Conservation (phyloP, 2,329 filamentous ascomycete genomes). For the Ophiostoma fasciatum region DNA sequence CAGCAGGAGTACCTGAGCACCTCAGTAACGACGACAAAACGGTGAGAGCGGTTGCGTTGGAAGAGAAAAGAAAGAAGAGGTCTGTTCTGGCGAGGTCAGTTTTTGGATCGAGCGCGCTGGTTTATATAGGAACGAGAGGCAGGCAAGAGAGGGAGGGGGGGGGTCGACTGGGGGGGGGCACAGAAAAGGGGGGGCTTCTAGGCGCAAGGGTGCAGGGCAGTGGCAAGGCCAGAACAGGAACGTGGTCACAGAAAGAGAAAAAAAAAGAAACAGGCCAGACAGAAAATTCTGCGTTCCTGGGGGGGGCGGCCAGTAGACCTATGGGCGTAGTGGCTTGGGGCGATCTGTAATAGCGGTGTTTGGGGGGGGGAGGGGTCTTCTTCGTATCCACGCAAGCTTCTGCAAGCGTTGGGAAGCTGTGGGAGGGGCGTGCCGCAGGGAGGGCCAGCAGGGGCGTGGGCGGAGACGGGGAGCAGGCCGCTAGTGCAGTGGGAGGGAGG, state of each 20-base stretch:
- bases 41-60: slow-evolving; percentile 10
- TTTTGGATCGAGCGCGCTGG: not conserved
- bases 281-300: slow-evolving; percentile 8
- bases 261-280: too few species aligned
- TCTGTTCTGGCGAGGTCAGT: too few species aligned
- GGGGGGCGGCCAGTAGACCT: not conserved
- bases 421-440: not conserved
- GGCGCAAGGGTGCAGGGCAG: slow-evolving; percentile 2
- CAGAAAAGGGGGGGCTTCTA: slow-evolving; percentile 4
- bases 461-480: not conserved
- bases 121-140: slow-evolving; percentile 2
- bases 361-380: not conserved
- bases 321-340: too few species aligned
- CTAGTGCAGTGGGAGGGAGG: too few species aligned
- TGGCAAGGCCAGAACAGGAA: slow-evolving; percentile 9
- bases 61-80: not conserved
- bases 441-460: not conserved
- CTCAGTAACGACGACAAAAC: slow-evolving; percentile 23
- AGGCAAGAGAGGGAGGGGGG: not conserved
- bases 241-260: too few species aligned
- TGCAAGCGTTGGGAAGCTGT: not conserved
- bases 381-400: slow-evolving; percentile 7
- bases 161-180: not conserved
- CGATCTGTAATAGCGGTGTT: not conserved
- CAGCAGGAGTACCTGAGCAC: slow-evolving; percentile 17